phyloP scores from a whole-genome alignment of 768 basidiomycete species.

The Suillus alpinus region DNA sequence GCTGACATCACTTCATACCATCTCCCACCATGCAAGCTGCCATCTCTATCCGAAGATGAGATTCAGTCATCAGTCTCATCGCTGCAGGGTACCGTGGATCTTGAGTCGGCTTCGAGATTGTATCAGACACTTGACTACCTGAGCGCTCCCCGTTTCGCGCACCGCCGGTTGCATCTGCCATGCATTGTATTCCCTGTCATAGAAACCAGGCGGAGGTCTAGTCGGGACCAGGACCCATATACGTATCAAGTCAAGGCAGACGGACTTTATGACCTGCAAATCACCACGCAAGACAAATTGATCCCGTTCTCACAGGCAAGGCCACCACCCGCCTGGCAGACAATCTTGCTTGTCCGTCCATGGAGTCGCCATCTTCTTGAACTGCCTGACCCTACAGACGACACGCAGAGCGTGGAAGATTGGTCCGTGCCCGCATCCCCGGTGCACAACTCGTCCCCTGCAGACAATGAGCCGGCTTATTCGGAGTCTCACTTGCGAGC shows the following conservation, averaged over 20 bases:
- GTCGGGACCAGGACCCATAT: background rate
- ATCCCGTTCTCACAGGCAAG: background rate
- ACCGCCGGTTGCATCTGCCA: background rate
- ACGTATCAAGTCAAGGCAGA: background rate
- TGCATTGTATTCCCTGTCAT: background rate
- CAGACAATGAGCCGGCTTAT: background rate
- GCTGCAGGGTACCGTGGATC: background rate
- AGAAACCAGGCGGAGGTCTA: background rate
- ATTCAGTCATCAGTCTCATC: background rate
- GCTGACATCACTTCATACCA: background rate
- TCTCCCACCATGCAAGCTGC: background rate
- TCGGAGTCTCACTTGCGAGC: background rate
- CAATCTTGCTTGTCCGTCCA: background rate
- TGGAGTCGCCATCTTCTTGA: background rate
- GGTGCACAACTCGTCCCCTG: background rate
- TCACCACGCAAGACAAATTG: background rate
- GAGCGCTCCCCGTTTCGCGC: background rate
- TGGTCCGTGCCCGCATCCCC: background rate
- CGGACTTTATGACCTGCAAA: background rate
- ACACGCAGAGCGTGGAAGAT: background rate
- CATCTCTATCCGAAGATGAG: background rate
- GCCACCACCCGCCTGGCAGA: background rate
- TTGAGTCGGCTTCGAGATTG: background rate
- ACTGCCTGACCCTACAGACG: background rate
- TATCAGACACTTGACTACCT: background rate